Evolutionary conservation across 352 stramenopile species (phyloP).

Genomic region (Peronospora farinosa): DNA sequence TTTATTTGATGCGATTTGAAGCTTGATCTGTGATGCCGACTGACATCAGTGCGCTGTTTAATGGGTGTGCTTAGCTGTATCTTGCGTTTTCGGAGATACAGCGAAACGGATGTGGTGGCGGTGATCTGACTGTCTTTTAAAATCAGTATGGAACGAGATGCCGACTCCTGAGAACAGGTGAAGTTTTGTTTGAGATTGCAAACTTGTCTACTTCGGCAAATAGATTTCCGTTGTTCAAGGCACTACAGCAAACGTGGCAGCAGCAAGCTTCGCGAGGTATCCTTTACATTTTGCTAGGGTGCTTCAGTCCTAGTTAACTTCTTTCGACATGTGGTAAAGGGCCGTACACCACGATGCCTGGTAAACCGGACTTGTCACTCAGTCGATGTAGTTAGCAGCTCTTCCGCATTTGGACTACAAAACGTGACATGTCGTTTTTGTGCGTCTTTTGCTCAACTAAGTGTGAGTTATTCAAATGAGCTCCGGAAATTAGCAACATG

Average conservation of each 20-base stretch:
- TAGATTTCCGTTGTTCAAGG: background rate
- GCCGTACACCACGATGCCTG: constrained; percentile 11
- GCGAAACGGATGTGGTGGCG: background rate
- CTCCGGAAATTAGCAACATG: too few species aligned
- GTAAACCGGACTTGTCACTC: constrained; percentile 16
- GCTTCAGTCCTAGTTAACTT: constrained; percentile 36
- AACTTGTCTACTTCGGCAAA: background rate
- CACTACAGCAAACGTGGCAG: constrained; percentile 8
- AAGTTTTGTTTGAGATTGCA: too few species aligned
- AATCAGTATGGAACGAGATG: too few species aligned
- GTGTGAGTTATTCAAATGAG: too few species aligned
- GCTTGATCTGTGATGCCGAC: background rate
- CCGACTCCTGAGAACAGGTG: too few species aligned
- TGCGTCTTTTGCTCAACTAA: too few species aligned
- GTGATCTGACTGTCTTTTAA: too few species aligned
- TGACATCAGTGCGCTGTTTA: background rate
- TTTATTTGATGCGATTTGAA: constrained; percentile 12
- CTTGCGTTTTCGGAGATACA: background rate
- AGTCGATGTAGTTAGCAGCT: constrained; percentile 29
- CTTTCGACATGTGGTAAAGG: constrained; percentile 34
- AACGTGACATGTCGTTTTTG: background rate
- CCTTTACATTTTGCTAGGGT: constrained; percentile 32
- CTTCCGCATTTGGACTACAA: constrained; percentile 17
- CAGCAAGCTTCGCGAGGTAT: constrained; percentile 31
- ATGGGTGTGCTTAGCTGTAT: background rate